phyloP scores from a whole-genome alignment of 768 basidiomycete species.

The Agaricus blazei region DNA sequence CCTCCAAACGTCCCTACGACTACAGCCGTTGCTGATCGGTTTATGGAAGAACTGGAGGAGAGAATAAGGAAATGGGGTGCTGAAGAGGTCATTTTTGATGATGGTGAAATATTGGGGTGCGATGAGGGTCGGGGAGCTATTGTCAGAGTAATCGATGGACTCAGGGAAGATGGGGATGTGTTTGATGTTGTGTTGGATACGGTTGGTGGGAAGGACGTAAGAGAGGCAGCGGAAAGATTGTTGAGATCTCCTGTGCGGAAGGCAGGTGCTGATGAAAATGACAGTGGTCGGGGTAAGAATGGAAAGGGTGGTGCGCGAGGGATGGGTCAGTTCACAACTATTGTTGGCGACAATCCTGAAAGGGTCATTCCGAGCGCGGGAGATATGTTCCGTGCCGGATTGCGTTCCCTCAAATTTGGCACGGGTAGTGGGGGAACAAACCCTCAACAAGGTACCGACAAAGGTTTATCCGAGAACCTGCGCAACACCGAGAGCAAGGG shows the following conservation, averaged over 20 bases:
- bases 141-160: constrained; percentile 45
- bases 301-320: constrained; percentile 17
- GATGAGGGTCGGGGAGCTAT: constrained; percentile 42
- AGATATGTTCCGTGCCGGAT: constrained; percentile 69
- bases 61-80: constrained; percentile 65
- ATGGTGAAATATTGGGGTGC: constrained; percentile 31
- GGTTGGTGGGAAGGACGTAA: constrained; percentile 73
- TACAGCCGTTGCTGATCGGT: constrained; percentile 21
- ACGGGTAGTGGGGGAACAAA: constrained; percentile 12
- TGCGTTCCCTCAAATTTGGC: constrained; percentile 52
- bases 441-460: constrained; percentile 4
- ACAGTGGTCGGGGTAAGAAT: constrained; percentile 16
- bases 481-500: constrained; percentile 8
- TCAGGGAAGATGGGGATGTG: constrained; percentile 46
- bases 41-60: constrained; percentile 44
- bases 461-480: constrained; percentile 3
- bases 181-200: constrained; percentile 86
- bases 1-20: constrained; percentile 18
- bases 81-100: constrained; percentile 73
- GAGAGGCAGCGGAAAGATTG: constrained; percentile 67
- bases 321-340: constrained; percentile 66
- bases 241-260: constrained; percentile 32
- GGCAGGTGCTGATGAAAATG: constrained; percentile 5
- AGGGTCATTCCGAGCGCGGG: constrained; percentile 63
- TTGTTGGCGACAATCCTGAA: constrained; percentile 67